Conservation (phyloP, 768 basidiomycete genomes). For the Lactarius pseudohatsudake region DNA sequence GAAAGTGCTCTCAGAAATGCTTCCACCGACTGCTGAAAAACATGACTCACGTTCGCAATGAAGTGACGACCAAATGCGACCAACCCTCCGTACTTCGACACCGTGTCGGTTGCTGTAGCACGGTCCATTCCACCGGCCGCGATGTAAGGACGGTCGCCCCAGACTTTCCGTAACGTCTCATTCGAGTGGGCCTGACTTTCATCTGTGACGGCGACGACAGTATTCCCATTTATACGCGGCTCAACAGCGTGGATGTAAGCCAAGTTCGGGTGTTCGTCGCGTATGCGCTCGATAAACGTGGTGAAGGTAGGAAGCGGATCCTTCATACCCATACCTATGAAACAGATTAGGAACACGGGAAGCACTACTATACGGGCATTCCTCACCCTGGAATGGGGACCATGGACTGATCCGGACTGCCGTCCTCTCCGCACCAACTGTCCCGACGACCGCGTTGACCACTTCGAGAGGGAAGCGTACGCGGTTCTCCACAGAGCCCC, state of each 20-base stretch:
- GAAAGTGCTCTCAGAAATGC: too few species aligned
- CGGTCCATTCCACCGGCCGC: slow-evolving; percentile 16
- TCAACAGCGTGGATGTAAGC: slow-evolving; percentile 20
- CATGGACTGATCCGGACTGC: slow-evolving; percentile 42
- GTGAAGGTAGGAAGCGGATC: slow-evolving; percentile 19
- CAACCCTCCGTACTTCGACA: slow-evolving; percentile 18
- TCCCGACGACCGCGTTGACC: slow-evolving; percentile 37
- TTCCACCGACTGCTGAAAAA: neutral
- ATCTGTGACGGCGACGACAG: neutral
- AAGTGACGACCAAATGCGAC: slow-evolving; percentile 22
- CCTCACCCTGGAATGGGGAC: slow-evolving; percentile 34
- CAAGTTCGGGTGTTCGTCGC: slow-evolving; percentile 14
- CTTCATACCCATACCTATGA: slow-evolving; percentile 21
- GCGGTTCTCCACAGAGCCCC: slow-evolving; percentile 47
- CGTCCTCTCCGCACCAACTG: slow-evolving; percentile 41
- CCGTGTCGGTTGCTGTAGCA: slow-evolving; percentile 3
- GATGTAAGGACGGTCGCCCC: slow-evolving; percentile 12
- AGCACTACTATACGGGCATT: too few species aligned
- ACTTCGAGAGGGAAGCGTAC: slow-evolving; percentile 42
- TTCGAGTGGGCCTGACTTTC: neutral
- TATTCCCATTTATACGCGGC: neutral
- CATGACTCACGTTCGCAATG: slow-evolving; percentile 17
- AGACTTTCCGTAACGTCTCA: neutral
- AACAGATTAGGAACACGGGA: neutral
- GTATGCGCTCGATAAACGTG: slow-evolving; percentile 12